Evolutionary conservation across 2,329 filamentous ascomycete species (phyloP).

Genomic region (Pyrenochaeta sp.): DNA sequence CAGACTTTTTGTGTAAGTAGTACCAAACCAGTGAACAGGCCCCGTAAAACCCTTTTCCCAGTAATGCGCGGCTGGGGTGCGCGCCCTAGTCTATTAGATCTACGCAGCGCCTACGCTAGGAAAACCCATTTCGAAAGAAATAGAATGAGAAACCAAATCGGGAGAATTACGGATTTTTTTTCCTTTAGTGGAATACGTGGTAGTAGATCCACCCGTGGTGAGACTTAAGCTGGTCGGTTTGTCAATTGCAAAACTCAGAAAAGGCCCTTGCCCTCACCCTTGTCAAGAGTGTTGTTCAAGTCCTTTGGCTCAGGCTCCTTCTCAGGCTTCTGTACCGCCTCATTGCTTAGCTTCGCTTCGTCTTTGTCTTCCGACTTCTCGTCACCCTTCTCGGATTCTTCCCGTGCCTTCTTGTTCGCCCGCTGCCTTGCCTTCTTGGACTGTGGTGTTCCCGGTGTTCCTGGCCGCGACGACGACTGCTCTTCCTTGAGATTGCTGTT

Average conservation of each 20-base stretch:
- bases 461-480: constrained; percentile 3
- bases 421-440: constrained; percentile 23
- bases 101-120: constrained; percentile 17
- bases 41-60: neutral
- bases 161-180: no score
- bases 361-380: constrained; percentile 15
- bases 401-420: constrained; percentile 18
- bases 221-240: no score
- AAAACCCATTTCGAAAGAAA: neutral
- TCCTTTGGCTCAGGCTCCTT: constrained; percentile 37
- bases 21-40: no score
- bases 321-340: constrained; percentile 21
- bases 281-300: constrained; percentile 29
- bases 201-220: no score
- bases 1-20: no score
- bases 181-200: no score
- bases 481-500: constrained; percentile 19
- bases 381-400: constrained; percentile 10
- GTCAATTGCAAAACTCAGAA: constrained; percentile 14
- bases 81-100: constrained; percentile 1
- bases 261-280: constrained; percentile 29
- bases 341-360: constrained; percentile 3
- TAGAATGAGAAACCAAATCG: neutral
- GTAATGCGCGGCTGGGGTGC: neutral
- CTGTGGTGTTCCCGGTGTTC: constrained; percentile 8